These are phyloP conservation scores for Caryopteris hybrid DNA, from an alignment of 305 asterid genomes.

Conservation along the genomic window DNA sequence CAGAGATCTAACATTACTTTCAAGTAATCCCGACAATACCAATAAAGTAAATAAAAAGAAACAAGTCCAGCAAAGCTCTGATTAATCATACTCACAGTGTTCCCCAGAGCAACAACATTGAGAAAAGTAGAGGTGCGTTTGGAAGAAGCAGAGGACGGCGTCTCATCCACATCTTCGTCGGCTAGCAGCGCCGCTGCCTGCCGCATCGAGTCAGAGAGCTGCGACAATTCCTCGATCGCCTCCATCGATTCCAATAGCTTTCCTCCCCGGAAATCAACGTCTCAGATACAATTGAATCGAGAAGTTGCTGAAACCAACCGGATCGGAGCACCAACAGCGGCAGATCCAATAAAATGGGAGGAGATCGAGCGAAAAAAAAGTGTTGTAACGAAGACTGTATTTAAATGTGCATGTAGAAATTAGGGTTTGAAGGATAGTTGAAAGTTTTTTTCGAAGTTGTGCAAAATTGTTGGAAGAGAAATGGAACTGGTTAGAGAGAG, in stretches of 20 bases:
- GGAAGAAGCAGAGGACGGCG: conserved; percentile 54
- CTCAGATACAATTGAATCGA: conserved; percentile 17
- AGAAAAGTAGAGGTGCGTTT: conserved; percentile 84
- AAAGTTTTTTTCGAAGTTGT: conserved; percentile 2
- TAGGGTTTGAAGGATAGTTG: conserved; percentile 20
- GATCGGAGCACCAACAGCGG: conserved; percentile 33
- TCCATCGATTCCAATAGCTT: conserved; percentile 54
- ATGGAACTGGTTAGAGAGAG: conserved; percentile 7
- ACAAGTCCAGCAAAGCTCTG: conserved; percentile 5
- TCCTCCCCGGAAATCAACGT: conserved; percentile 22
- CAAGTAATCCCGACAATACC: conserved; percentile 10
- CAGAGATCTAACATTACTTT: conserved; percentile 18
- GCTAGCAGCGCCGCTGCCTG: conserved; percentile 91
- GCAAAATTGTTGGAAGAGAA: conserved; percentile 5
- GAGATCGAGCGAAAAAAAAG: conserved; percentile 27
- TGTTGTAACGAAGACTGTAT: conserved; percentile 8
- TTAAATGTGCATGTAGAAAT: conserved; percentile 14
- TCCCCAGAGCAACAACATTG: conserved; percentile 97
- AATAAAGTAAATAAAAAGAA: conserved; percentile 3
- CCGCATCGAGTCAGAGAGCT: conserved; percentile 93
- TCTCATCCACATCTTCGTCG: conserved; percentile 89
- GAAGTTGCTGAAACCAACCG: conserved; percentile 10
- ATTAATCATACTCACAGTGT: conserved; percentile 56
- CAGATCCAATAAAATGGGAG: conserved; percentile 30
- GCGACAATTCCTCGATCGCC: conserved; percentile 84